A percentile compares a stretch with the other conserved stretches of the same genome.
Conservation (phyloP, 108 stramenopile genomes). For the Asterionellopsis glacialis region DNA sequence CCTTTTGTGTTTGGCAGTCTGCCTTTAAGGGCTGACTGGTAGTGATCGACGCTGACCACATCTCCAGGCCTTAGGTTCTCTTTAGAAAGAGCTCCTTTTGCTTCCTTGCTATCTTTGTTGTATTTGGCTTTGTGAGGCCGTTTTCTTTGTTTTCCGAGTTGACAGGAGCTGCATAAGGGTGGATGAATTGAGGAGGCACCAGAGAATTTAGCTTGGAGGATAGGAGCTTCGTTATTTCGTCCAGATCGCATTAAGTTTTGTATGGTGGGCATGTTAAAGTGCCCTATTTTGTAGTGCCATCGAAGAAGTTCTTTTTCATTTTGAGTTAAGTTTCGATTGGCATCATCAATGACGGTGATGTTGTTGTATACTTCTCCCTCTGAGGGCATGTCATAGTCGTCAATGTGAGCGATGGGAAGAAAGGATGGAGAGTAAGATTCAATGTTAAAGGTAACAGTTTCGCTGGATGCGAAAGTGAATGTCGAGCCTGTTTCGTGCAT, state of each 20-base stretch:
- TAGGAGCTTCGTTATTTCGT: too few species aligned
- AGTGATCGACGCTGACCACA: slow-evolving; percentile 34
- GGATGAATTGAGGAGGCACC: background rate
- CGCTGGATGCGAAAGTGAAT: too few species aligned
- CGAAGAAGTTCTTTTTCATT: slow-evolving; percentile 22
- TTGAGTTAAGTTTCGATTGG: slow-evolving; percentile 27
- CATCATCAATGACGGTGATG: too few species aligned
- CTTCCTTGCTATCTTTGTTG: background rate
- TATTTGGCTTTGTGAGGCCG: background rate
- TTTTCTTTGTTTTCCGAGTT: slow-evolving; percentile 2
- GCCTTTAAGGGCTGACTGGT: slow-evolving; percentile 17
- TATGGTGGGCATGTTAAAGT: slow-evolving; percentile 30
- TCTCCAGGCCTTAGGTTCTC: slow-evolving; percentile 27
- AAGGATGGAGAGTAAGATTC: too few species aligned
- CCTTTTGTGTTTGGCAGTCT: too few species aligned
- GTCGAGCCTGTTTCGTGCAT: too few species aligned
- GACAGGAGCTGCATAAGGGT: slow-evolving; percentile 7
- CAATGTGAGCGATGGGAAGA: too few species aligned
- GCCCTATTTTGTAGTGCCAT: slow-evolving; percentile 32
- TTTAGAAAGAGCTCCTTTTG: background rate
- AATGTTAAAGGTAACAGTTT: too few species aligned
- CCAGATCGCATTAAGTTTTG: background rate
- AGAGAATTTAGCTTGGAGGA: too few species aligned
- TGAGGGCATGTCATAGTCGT: too few species aligned
- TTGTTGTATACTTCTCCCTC: too few species aligned